Conservation (phyloP, 257 asterid species). For the Lantana camara region DNA sequence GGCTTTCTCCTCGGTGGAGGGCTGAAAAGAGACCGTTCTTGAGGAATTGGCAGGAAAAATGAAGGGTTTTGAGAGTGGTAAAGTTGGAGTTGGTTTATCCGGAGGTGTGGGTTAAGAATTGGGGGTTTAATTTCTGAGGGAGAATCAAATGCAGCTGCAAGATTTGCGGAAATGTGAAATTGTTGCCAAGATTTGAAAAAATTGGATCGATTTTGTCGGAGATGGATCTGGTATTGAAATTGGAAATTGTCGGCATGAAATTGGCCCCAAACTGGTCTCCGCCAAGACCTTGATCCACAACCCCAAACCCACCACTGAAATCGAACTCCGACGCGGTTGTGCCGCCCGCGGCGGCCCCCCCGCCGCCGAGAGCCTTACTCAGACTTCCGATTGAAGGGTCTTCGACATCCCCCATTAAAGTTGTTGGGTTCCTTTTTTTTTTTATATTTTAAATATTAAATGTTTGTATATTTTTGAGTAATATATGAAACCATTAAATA, state of each 20-base stretch:
- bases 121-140: slow-evolving; percentile 58
- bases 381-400: slow-evolving; percentile 62
- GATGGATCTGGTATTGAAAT: slow-evolving; percentile 39
- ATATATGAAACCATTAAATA: too few relatives aligned
- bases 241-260: too few relatives aligned
- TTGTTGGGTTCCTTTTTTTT: too few relatives aligned
- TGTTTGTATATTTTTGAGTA: too few relatives aligned
- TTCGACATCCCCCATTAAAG: slow-evolving; percentile 94
- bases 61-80: slow-evolving; percentile 61
- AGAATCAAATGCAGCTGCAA: slow-evolving; percentile 47
- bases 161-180: slow-evolving; percentile 34
- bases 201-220: slow-evolving; percentile 45
- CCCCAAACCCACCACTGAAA: too few relatives aligned
- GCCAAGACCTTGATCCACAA: too few relatives aligned
- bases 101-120: slow-evolving; percentile 52
- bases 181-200: slow-evolving; percentile 30
- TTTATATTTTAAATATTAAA: too few relatives aligned
- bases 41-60: slow-evolving; percentile 65
- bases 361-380: too few relatives aligned
- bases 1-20: slow-evolving; percentile 74
- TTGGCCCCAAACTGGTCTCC: too few relatives aligned
- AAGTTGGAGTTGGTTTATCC: slow-evolving; percentile 67
- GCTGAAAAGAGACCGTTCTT: slow-evolving; percentile 46
- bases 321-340: too few relatives aligned
- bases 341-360: too few relatives aligned